These are phyloP conservation scores for Acacia confusa DNA, from an alignment of 306 rosid genomes.

Conservation along the genomic window DNA sequence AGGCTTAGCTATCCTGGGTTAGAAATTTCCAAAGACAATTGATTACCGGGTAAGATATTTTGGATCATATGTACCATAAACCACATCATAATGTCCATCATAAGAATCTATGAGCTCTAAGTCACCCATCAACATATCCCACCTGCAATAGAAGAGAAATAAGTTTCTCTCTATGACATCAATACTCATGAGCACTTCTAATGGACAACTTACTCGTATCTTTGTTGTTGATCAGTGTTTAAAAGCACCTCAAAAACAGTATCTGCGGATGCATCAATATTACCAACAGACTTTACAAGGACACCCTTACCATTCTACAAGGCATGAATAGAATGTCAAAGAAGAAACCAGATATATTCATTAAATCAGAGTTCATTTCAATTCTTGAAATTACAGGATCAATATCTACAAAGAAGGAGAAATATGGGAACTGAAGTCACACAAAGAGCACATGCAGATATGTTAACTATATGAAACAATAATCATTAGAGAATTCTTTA, in stretches of 20 bases:
- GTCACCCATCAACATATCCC: constrained; percentile 98
- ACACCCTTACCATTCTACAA: constrained; percentile 77
- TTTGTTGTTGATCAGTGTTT: constrained; percentile 61
- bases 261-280: constrained; percentile 79
- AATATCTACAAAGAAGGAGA: constrained; percentile 8
- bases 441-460: neutral
- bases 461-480: neutral
- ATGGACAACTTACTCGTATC: constrained; percentile 79
- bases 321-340: constrained; percentile 33
- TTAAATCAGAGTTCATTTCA: neutral
- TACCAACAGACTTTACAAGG: constrained; percentile 83
- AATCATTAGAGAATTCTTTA: neutral
- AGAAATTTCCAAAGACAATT: neutral
- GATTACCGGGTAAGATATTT: constrained; percentile 81
- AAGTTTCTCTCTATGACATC: neutral
- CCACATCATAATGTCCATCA: constrained; percentile 83
- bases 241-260: constrained; percentile 74
- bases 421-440: neutral
- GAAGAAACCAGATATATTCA: constrained; percentile 21
- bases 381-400: constrained; percentile 13
- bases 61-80: constrained; percentile 86
- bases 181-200: neutral
- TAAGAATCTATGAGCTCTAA: constrained; percentile 72
- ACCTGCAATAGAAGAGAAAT: constrained; percentile 55
- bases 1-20: neutral